A percentile compares a stretch with the other conserved stretches of the same genome.
These are phyloP conservation scores for Balamuthia mandrillaris DNA, from an alignment of 208 protist genomes.

Conservation along the genomic window DNA sequence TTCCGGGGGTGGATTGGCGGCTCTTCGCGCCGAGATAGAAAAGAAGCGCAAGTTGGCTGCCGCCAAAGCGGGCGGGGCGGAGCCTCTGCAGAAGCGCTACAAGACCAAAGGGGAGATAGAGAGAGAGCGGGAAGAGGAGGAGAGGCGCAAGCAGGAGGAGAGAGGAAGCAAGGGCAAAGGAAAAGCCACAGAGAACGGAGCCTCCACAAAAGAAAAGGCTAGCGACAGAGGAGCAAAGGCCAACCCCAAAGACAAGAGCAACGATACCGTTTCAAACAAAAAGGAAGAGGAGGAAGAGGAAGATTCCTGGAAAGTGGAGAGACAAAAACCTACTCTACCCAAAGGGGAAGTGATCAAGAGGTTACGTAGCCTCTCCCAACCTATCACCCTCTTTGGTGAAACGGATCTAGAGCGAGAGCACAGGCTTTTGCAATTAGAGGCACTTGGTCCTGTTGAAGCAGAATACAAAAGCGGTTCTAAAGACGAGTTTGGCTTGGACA, in stretches of 20 bases:
- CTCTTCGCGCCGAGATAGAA: too few species aligned
- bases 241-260: neutral
- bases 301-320: neutral
- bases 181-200: neutral
- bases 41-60: too few species aligned
- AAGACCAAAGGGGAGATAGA: neutral
- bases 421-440: neutral
- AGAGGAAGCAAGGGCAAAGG: neutral
- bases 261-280: neutral
- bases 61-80: too few species aligned
- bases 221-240: neutral
- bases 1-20: too few species aligned
- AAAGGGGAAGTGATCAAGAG: neutral
- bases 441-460: neutral
- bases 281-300: neutral
- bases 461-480: neutral
- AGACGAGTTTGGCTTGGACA: neutral
- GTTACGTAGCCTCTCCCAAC: neutral
- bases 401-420: neutral
- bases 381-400: neutral
- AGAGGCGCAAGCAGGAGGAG: neutral
- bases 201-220: neutral
- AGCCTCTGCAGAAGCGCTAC: neutral
- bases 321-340: neutral
- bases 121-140: neutral